Conservation (phyloP, 192 early-diverging fungal species). For the Gigaspora rosea region DNA sequence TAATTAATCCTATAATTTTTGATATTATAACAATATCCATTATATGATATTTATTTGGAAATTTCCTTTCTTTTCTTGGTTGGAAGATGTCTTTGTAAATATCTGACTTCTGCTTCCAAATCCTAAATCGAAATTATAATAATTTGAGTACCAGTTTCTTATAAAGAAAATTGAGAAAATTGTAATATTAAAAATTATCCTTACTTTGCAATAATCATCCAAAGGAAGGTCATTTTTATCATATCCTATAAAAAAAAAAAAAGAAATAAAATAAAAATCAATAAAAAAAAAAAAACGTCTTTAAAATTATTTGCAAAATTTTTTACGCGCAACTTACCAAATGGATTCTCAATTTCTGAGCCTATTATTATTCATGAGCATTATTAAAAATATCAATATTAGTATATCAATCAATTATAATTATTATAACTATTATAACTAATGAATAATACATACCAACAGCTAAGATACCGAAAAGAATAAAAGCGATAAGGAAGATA, state of each 20-base stretch:
- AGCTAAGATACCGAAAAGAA: conserved; percentile 75
- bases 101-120: conserved; percentile 31
- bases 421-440: neutral
- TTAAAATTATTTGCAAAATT: neutral
- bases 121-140: conserved; percentile 9
- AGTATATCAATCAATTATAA: neutral
- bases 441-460: conserved; percentile 46
- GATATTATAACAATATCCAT: no score
- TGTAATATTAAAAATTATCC: neutral
- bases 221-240: conserved; percentile 29
- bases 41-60: neutral
- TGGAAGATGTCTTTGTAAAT: conserved; percentile 24
- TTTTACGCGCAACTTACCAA: conserved; percentile 43
- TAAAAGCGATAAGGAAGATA: conserved; percentile 63
- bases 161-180: neutral
- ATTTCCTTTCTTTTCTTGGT: neutral
- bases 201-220: conserved; percentile 27
- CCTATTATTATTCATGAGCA: conserved; percentile 38
- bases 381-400: conserved; percentile 1
- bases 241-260: conserved; percentile 9
- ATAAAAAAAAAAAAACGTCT: no score
- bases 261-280: no score
- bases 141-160: neutral
- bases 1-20: no score
- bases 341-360: conserved; percentile 81